phyloP scores from a whole-genome alignment of 768 basidiomycete genomes.

The Collybia sp. region DNA sequence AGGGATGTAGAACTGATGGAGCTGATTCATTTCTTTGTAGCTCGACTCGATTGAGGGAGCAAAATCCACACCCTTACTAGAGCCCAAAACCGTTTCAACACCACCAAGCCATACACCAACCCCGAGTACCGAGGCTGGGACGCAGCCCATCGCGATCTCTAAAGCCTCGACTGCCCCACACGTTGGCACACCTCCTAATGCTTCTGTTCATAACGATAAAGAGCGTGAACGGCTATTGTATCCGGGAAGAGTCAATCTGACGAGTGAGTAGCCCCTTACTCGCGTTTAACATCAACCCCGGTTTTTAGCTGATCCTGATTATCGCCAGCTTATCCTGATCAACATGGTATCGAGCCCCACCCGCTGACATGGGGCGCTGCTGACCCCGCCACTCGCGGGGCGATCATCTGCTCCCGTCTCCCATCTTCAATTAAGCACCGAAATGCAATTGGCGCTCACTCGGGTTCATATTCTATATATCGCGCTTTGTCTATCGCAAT shows the following conservation, averaged over 20 bases:
- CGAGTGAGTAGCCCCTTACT: constrained; percentile 50
- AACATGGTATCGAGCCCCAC: constrained; percentile 81
- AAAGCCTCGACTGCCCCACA: constrained; percentile 21
- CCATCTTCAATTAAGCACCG: constrained; percentile 81
- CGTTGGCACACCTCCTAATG: constrained; percentile 14
- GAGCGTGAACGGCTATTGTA: constrained; percentile 75
- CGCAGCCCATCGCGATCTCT: constrained; percentile 1
- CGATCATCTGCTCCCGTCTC: constrained; percentile 85
- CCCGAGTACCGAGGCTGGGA: constrained; percentile 2
- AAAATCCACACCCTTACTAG: constrained; percentile 17
- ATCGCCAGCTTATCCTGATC: constrained; percentile 79
- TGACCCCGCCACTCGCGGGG: constrained; percentile 65
- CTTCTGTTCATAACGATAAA: constrained; percentile 36
- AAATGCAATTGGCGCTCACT: constrained; percentile 92
- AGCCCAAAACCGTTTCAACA: constrained; percentile 22
- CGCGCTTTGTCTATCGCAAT: constrained; percentile 90
- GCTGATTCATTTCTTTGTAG: constrained; percentile 22
- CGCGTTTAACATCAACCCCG: constrained; percentile 1
- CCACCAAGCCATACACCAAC: constrained; percentile 13
- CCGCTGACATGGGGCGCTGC: constrained; percentile 79
- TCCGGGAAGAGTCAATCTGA: constrained; percentile 77
- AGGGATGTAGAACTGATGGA: constrained; percentile 1
- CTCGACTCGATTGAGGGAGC: constrained; percentile 41
- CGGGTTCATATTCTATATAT: constrained; percentile 93
- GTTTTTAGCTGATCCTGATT: constrained; percentile 5